phyloP scores from a whole-genome alignment of 306 rosid species.

The Alnus rubra region DNA sequence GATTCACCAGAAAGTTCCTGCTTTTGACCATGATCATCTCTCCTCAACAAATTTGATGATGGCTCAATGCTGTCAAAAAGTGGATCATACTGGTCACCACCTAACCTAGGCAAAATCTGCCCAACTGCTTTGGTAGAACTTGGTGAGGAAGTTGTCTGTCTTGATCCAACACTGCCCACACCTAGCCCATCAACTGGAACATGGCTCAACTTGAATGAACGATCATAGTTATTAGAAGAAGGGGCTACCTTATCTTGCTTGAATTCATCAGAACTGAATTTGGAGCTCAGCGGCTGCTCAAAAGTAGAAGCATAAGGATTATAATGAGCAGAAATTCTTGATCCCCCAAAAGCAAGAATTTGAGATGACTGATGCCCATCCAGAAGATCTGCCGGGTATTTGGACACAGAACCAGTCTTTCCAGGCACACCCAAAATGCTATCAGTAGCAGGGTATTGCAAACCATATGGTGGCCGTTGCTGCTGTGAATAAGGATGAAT shows the following conservation, averaged over 20 bases:
- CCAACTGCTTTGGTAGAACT: conserved; percentile 52
- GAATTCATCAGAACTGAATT: conserved; percentile 53
- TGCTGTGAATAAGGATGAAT: conserved; percentile 47
- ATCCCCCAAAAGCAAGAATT: conserved; percentile 53
- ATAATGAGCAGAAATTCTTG: conserved; percentile 60
- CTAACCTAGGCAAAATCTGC: conserved; percentile 52
- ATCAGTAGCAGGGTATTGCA: conserved; percentile 52
- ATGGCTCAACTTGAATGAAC: conserved; percentile 39
- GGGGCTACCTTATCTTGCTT: conserved; percentile 52
- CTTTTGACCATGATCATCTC: conserved; percentile 48
- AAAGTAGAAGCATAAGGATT: conserved; percentile 90
- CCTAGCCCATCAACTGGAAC: conserved; percentile 44
- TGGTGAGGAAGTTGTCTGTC: conserved; percentile 57
- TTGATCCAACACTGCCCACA: conserved; percentile 51
- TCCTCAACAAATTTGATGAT: conserved; percentile 49
- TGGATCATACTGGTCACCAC: conserved; percentile 83
- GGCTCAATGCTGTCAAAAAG: conserved; percentile 87
- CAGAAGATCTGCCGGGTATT: conserved; percentile 48
- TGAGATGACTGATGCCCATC: conserved; percentile 49
- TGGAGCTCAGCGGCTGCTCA: conserved; percentile 77
- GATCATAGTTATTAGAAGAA: conserved; percentile 40
- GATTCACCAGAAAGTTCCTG: conserved; percentile 59
- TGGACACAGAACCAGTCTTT: conserved; percentile 47
- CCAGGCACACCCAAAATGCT: conserved; percentile 47
- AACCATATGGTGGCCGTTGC: conserved; percentile 48